Percentiles rank a stretch among this genome's conserved stretches.
Evolutionary conservation across 1,139 yeast species (phyloP).

Genomic region (Hyphopichia khmerensis): DNA sequence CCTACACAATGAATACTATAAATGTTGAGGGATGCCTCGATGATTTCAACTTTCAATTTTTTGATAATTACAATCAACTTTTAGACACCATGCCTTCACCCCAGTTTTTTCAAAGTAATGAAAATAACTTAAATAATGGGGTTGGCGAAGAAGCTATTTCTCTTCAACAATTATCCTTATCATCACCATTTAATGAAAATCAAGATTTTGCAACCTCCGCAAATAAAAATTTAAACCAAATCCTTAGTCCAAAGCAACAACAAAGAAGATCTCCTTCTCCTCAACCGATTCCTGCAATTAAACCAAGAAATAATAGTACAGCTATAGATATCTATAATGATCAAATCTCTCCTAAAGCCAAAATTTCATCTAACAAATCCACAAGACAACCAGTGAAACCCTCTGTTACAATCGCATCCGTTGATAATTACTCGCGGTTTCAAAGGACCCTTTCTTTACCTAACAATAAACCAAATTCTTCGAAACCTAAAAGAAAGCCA

Average conservation of each 20-base stretch:
- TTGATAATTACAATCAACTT: constrained; percentile 8
- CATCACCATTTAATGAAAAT: constrained; percentile 18
- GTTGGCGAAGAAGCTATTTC: constrained; percentile 5
- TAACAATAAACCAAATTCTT: constrained; percentile 4
- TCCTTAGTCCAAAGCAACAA: not conserved
- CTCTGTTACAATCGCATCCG: constrained; percentile 25
- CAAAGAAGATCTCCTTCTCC: constrained; percentile 10
- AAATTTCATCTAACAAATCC: constrained; percentile 3
- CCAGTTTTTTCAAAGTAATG: not conserved
- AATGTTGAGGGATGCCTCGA: constrained; percentile 20
- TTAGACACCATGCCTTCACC: not conserved
- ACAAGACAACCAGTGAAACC: constrained; percentile 3
- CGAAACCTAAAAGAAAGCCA: constrained; percentile 6
- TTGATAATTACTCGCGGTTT: constrained; percentile 15
- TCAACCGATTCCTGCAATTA: constrained; percentile 2
- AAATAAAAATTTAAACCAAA: not conserved
- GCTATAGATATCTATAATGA: constrained; percentile 5
- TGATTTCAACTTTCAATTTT: constrained; percentile 15
- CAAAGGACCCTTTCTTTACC: constrained; percentile 6
- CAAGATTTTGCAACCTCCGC: constrained; percentile 4
- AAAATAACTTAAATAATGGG: not conserved
- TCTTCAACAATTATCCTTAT: constrained; percentile 11
- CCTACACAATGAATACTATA: constrained; percentile 1
- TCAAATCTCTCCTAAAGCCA: constrained; percentile 6
- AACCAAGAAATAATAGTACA: not conserved